phyloP scores from a whole-genome alignment of 768 basidiomycete genomes.

The Sarcodon aspratus region DNA sequence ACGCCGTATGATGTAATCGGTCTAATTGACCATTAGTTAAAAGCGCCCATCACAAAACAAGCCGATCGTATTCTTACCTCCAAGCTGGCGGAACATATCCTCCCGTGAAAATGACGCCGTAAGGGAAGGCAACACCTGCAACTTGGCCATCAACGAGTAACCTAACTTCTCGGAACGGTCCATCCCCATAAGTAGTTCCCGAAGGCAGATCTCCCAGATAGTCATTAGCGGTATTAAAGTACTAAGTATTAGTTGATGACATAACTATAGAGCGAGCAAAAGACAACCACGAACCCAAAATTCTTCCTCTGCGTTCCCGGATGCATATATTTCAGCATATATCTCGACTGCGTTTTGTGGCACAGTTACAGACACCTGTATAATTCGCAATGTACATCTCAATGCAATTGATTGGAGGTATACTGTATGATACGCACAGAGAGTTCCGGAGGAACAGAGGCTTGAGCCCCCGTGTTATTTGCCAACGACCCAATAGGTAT shows the following conservation, averaged over 20 bases:
- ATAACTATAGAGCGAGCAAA: background rate
- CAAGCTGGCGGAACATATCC: constrained; percentile 61
- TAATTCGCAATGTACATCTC: constrained; percentile 22
- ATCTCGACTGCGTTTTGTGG: constrained; percentile 58
- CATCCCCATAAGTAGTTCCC: constrained; percentile 35
- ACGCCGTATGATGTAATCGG: constrained; percentile 65
- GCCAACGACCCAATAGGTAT: constrained; percentile 58
- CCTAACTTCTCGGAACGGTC: constrained; percentile 54
- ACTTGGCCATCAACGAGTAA: constrained; percentile 42
- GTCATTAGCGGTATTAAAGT: constrained; percentile 53
- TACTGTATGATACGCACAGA: constrained; percentile 30
- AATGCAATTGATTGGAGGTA: no score
- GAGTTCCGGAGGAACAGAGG: constrained; percentile 64
- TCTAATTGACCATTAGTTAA: constrained; percentile 17
- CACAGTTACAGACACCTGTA: constrained; percentile 36
- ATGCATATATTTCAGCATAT: constrained; percentile 64
- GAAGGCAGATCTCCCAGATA: constrained; percentile 44
- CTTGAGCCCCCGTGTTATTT: constrained; percentile 57
- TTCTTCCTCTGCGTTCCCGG: constrained; percentile 54
- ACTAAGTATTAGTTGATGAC: constrained; percentile 27
- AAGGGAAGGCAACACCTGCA: constrained; percentile 49
- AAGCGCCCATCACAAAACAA: background rate
- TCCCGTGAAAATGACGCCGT: constrained; percentile 55
- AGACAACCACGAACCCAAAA: constrained; percentile 49
- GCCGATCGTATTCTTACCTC: constrained; percentile 29